phyloP scores from a whole-genome alignment of 768 basidiomycete genomes.

The Exidia glandulosa region DNA sequence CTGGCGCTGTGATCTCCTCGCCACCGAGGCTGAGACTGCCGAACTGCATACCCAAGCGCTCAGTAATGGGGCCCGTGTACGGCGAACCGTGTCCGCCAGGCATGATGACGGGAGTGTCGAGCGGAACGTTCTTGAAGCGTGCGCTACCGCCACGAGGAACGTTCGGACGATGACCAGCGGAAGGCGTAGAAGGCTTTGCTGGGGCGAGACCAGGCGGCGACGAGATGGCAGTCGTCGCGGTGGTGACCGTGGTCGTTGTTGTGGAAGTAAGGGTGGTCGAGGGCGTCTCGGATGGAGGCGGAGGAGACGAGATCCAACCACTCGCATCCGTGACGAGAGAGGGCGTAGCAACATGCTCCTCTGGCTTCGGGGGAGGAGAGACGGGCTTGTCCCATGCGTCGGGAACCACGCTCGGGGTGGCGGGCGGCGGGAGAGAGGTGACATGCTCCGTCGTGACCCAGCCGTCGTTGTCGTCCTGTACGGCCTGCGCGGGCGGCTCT shows the following conservation, averaged over 20 bases:
- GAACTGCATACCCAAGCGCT: constrained; percentile 85
- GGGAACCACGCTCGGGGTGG: not conserved
- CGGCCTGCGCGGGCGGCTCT: constrained; percentile 20
- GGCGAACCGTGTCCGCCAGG: constrained; percentile 46
- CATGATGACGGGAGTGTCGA: constrained; percentile 74
- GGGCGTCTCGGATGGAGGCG: constrained; percentile 12
- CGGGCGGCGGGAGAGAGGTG: not conserved
- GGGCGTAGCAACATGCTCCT: constrained; percentile 3
- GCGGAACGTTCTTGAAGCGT: constrained; percentile 46
- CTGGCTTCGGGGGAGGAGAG: constrained; percentile 5
- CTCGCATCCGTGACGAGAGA: not conserved
- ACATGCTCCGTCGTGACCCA: constrained; percentile 8
- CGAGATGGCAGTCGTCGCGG: constrained; percentile 16
- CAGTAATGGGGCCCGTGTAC: constrained; percentile 34
- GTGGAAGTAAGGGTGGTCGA: constrained; percentile 15
- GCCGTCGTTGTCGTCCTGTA: constrained; percentile 2
- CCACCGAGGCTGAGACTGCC: constrained; percentile 71
- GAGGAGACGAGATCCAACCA: not conserved
- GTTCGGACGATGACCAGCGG: constrained; percentile 25
- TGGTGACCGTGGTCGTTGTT: constrained; percentile 5
- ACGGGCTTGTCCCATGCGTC: not conserved
- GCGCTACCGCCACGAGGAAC: constrained; percentile 45
- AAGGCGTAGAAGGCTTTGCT: constrained; percentile 28
- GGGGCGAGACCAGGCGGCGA: constrained; percentile 23
- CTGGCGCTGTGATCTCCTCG: constrained; percentile 44